Percentiles rank a stretch among this genome's conserved stretches.
Conservation (phyloP, 441 rosid species). For the Gossypium davidsonii region DNA sequence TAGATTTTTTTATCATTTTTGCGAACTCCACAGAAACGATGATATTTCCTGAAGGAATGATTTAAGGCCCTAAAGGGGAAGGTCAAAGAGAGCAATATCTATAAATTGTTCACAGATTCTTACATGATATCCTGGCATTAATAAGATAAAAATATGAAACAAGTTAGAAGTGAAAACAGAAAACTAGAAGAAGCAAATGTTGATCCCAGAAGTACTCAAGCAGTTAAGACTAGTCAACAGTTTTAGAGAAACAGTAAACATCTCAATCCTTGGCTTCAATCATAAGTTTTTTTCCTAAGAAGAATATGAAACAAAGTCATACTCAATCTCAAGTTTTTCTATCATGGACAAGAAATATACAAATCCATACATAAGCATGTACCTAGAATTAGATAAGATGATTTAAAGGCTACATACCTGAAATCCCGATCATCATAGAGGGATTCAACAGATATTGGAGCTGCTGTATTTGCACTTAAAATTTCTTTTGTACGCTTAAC, state of each 20-base stretch:
- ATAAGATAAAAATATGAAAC: not conserved
- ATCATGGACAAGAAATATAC: not conserved
- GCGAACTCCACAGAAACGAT: not conserved
- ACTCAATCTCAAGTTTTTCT: not conserved
- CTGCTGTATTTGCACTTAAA: conserved; percentile 77
- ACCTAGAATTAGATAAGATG: not conserved
- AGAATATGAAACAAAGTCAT: not conserved
- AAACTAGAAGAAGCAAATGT: not conserved
- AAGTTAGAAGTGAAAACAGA: not conserved
- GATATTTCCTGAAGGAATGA: not conserved
- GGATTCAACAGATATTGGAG: conserved; percentile 91
- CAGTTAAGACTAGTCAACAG: not conserved
- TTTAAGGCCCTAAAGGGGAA: not conserved
- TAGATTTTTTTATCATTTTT: not conserved
- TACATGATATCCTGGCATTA: not conserved
- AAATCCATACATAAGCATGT: not conserved
- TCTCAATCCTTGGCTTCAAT: not conserved
- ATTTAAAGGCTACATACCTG: conserved; percentile 41
- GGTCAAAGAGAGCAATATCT: not conserved
- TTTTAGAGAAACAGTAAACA: not conserved
- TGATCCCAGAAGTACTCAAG: not conserved
- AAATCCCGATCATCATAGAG: conserved; percentile 81
- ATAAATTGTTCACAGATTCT: not conserved
- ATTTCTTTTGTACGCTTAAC: conserved; percentile 95
- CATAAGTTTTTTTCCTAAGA: not conserved